Base-by-base conservation (phyloP, 2,329 filamentous ascomycete species). In the Podosphaera xanthii region DNA sequence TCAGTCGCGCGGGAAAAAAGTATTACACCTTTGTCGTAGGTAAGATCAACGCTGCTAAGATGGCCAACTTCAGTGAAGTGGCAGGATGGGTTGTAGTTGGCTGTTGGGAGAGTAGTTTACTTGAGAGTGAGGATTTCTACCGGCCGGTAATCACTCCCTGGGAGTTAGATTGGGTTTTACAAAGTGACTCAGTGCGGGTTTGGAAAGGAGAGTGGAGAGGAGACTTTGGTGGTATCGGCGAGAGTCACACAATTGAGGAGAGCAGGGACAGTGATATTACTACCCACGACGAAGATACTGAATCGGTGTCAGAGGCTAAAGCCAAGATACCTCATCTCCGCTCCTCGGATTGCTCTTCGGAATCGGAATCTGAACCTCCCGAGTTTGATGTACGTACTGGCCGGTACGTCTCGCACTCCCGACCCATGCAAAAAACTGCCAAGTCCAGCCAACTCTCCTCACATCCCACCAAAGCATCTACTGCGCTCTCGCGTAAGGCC, bases 41-140 rank as follows among this genome's bases (percentile, higher is more conserved):
- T 61, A 97, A 97, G 70, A 76, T 98, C 34, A 98, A 97, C 68
- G 84, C 90, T 0, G 91, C 90, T 44, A 98, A 98, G 70, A 77
- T 98, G 31, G 92, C 92, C 56, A 98, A 98, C 71, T 98, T 98
- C 72, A 81, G 85, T 60, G 92, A 98, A 70, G 81, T 98, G 4
- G 91, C 89, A 50, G 91, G 89, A 14, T 98, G 92, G 92, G 89
- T 97, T 0, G 89, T 97, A 0, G 87, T 98, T 8, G 91, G 92
- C 2, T 98, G 92, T 71, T 98, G 92, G 92, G 92, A 98, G 72
- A 95, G 90, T 70, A 88, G 86, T 61, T 73, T 97, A 57, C 80
- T 98, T 3, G 86, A 86, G 4, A 85, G 86, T 60, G 86, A 86
- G 5, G 58, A 52, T 34, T 52, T 40, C 30, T 94, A 95, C 68